Percentiles rank a stretch among this genome's conserved stretches.
Conservation (phyloP, 352 stramenopile genomes). For the Pythium myriotylum region DNA sequence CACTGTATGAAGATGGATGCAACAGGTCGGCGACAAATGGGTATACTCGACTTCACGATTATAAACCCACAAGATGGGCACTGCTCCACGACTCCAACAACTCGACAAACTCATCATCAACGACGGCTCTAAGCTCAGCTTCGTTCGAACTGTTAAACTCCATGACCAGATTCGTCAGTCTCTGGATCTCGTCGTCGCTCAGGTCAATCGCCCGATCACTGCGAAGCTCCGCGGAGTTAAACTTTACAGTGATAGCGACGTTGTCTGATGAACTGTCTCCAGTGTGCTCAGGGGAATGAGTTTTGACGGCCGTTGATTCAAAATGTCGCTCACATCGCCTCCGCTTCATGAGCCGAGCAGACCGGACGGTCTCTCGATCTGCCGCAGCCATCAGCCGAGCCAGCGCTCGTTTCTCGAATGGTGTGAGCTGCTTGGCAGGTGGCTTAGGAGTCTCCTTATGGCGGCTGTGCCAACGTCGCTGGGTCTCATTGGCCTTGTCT, state of each 20-base stretch:
- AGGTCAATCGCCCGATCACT: not conserved
- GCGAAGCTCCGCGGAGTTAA: not conserved
- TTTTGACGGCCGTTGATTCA: not conserved
- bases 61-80: too few species aligned
- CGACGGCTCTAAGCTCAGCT: not conserved
- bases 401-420: not conserved
- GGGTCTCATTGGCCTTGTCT: not conserved
- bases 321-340: not conserved
- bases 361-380: not conserved
- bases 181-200: constrained; percentile 1
- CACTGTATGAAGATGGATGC: too few species aligned
- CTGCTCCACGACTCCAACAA: not conserved
- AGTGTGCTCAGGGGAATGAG: not conserved
- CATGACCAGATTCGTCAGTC: constrained; percentile 1
- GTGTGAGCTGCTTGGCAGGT: not conserved
- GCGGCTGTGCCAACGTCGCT: constrained; percentile 5
- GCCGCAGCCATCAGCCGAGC: constrained; percentile 2
- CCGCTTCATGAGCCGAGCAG: not conserved
- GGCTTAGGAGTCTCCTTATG: not conserved
- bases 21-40: too few species aligned
- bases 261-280: not conserved
- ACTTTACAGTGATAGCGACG: too few species aligned
- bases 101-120: constrained; percentile 1
- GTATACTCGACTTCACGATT: too few species aligned
- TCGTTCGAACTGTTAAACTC: not conserved